phyloP scores from a whole-genome alignment of 176 grass and related monocot genomes.

The Ensete ventricosum region DNA sequence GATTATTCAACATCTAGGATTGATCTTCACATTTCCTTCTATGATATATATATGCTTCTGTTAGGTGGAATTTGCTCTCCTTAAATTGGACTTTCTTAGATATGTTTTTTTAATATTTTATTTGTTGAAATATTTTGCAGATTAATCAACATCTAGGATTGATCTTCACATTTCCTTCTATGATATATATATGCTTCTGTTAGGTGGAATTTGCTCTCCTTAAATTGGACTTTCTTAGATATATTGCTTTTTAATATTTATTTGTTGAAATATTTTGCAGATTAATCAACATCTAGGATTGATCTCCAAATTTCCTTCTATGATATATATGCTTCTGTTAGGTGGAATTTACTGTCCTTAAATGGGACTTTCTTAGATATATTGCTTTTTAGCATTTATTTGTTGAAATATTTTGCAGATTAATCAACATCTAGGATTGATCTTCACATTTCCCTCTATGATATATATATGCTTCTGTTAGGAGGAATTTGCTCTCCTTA shows the following conservation, averaged over 20 bases:
- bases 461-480: too few species aligned
- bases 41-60: too few species aligned
- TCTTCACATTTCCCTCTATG: neutral
- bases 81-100: neutral
- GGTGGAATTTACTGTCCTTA: neutral
- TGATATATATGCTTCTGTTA: too few species aligned
- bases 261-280: too few species aligned
- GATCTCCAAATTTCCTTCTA: too few species aligned
- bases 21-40: too few species aligned
- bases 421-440: conserved; percentile 1
- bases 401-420: neutral
- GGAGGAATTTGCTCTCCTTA: neutral
- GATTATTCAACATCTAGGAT: conserved; percentile 2
- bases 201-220: too few species aligned
- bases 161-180: neutral
- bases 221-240: too few species aligned
- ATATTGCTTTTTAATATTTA: too few species aligned
- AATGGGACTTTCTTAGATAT: neutral
- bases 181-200: too few species aligned
- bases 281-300: too few species aligned
- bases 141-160: conserved; percentile 4
- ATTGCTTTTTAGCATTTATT: neutral
- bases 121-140: neutral
- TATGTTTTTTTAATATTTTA: neutral
- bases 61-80: neutral